Base-by-base conservation (phyloP, 306 rosid genomes). In the Prunus dulcis region DNA sequence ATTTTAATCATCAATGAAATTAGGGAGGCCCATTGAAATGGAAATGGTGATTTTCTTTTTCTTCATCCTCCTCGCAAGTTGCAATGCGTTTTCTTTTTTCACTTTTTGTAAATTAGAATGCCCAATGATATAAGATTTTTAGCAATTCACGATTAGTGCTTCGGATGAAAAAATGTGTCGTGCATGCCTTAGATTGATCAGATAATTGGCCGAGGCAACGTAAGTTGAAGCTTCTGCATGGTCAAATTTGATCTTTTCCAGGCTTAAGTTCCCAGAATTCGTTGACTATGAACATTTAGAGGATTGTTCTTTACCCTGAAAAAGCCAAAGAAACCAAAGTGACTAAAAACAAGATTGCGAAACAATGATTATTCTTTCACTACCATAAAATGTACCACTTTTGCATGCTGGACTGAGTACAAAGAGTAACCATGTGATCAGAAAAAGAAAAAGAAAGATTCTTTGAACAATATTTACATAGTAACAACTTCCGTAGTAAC, bases 391-490 rank as follows among this genome's bases (percentile, higher is more conserved):
- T 18, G 62, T 17, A 56, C 45, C 41, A 51, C 65, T 34, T 30
- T 14, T 12, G 78, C 62, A 41, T 49, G 69, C 52, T 52, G 12
- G 23, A 47, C 51, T n/a, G 32, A 32, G 30, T 63, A 47, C 9
- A 61, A 11, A 62, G 64, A 14, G 38, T 20, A 51, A 64, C 41
- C 50, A 15, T 34, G 22, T 72, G 66, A 56, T 38, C 9, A 6
- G 19, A 12, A 32, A 32, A 30, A 5, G 38, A 32, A 64, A 18
- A 1, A 5, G 15, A 61, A 19, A 45, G 3, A 25, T 41, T 52
- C 64, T 76, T 27, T 19, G 46, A 13, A 68, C 61, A 38, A 66
- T 46, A 73, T 73, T 28, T 79, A 57, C 82, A 64, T 3, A 2
- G 66, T 11, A 79, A 64, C 23, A 23, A 62, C 50, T 20, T 20